phyloP scores from a whole-genome alignment of 441 rosid species.

The Erodium trifolium region DNA sequence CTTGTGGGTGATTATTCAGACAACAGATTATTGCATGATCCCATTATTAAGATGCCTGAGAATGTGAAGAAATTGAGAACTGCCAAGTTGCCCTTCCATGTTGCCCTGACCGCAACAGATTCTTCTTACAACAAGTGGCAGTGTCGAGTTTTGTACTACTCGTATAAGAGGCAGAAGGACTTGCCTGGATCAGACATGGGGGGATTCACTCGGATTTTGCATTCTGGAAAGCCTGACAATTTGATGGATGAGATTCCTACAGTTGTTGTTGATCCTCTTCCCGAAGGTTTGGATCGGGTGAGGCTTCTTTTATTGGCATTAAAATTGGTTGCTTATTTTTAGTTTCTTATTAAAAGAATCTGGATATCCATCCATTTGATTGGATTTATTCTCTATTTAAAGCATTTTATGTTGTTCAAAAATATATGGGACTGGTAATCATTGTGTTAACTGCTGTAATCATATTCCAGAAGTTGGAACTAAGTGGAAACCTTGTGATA shows the following conservation, averaged over 20 bases:
- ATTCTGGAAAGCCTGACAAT: slow-evolving; percentile 55
- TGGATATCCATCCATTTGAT: too few relatives aligned
- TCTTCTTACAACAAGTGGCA: slow-evolving; percentile 64
- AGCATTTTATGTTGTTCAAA: too few relatives aligned
- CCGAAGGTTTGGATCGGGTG: slow-evolving; percentile 55
- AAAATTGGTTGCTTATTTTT: too few relatives aligned
- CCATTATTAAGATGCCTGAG: slow-evolving; percentile 54
- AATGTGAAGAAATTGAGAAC: slow-evolving; percentile 28
- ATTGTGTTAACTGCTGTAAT: too few relatives aligned
- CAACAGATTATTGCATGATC: slow-evolving; percentile 37
- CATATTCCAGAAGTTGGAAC: too few relatives aligned
- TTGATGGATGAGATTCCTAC: slow-evolving; percentile 71
- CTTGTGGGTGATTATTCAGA: slow-evolving; percentile 27
- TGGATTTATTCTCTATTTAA: too few relatives aligned
- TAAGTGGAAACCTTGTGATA: too few relatives aligned
- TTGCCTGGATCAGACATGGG: slow-evolving; percentile 62
- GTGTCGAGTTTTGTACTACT: slow-evolving; percentile 65
- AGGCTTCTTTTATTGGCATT: slow-evolving; percentile 12
- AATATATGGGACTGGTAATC: too few relatives aligned
- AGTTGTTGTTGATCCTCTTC: slow-evolving; percentile 60
- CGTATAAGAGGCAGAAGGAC: slow-evolving; percentile 53
- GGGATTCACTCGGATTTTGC: slow-evolving; percentile 60
- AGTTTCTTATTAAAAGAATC: too few relatives aligned
- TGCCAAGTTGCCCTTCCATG: slow-evolving; percentile 39
- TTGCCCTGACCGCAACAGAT: slow-evolving; percentile 60